Evolutionary conservation across 768 basidiomycete species (phyloP).

Genomic region (Boletus sensibilis): DNA sequence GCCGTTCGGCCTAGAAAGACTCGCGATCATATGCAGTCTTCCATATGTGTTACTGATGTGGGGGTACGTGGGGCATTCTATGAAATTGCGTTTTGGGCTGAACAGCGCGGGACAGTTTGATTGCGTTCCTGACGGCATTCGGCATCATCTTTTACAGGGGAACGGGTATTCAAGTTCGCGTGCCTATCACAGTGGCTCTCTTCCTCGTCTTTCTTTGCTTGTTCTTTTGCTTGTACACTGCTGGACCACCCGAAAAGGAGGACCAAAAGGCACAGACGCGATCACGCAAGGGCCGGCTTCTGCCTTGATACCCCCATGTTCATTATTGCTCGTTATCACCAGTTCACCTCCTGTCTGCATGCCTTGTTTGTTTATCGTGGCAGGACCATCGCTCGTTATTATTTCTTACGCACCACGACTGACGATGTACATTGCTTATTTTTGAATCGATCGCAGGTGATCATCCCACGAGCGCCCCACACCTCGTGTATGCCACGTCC

Average conservation of each 20-base stretch:
- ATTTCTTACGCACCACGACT: not conserved
- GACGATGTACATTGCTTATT: constrained; percentile 5
- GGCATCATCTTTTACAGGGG: constrained; percentile 29
- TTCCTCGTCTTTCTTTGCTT: constrained; percentile 23
- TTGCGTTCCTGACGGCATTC: constrained; percentile 36
- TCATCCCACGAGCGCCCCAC: not conserved
- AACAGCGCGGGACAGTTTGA: constrained; percentile 26
- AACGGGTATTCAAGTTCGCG: constrained; percentile 26
- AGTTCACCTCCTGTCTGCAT: not conserved
- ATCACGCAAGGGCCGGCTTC: not conserved
- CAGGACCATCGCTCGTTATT: not conserved
- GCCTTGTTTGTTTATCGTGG: not conserved
- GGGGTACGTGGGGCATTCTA: constrained; percentile 26
- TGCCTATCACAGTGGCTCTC: constrained; percentile 27
- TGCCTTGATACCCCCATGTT: not conserved
- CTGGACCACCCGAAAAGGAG: constrained; percentile 21
- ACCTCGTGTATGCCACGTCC: not conserved
- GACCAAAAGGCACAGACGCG: not conserved
- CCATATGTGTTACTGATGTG: constrained; percentile 43
- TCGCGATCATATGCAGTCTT: constrained; percentile 41
- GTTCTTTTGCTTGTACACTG: constrained; percentile 31
- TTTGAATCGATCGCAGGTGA: constrained; percentile 3
- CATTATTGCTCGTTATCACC: not conserved
- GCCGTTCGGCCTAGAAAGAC: constrained; percentile 33
- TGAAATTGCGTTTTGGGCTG: not conserved